Evolutionary conservation across 2,329 filamentous ascomycete genomes (phyloP).

Genomic region (Elsinoe arachidis): DNA sequence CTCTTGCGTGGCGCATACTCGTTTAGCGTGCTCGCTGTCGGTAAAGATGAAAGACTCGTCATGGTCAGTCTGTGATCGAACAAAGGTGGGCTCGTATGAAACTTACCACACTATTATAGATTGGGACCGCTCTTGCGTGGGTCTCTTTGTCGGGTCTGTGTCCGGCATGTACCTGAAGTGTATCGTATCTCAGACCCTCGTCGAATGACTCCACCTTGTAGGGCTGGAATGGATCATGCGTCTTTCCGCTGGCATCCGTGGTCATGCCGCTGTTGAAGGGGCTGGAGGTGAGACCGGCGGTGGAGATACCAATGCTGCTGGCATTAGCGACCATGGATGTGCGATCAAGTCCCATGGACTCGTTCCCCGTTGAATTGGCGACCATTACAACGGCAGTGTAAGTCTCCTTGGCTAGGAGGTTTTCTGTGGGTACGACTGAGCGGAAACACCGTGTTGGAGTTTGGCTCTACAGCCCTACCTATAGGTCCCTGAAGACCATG

Average conservation of each 20-base stretch:
- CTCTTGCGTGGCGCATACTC: neutral
- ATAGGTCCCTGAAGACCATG: too few relatives aligned
- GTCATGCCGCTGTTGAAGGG: neutral
- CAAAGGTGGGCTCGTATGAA: neutral
- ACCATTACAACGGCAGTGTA: neutral
- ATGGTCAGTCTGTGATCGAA: neutral
- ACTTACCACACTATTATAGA: conserved; percentile 32
- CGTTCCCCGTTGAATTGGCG: neutral
- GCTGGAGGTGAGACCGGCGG: neutral
- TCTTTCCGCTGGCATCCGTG: neutral
- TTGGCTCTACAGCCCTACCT: too few relatives aligned
- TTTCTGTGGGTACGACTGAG: too few relatives aligned
- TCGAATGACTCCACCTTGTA: neutral
- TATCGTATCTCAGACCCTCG: neutral
- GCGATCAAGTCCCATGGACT: neutral
- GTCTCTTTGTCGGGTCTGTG: neutral
- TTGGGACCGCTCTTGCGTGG: neutral
- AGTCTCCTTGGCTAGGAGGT: too few relatives aligned
- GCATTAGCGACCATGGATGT: too few relatives aligned
- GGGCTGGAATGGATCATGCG: neutral
- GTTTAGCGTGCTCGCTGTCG: neutral
- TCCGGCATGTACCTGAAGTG: neutral
- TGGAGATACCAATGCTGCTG: neutral
- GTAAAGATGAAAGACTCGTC: conserved; percentile 26
- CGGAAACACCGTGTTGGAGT: too few relatives aligned